A percentile compares a stretch with the other conserved stretches of the same genome.
Conservation (phyloP, 768 basidiomycete genomes). For the Kwoniella europaea region DNA sequence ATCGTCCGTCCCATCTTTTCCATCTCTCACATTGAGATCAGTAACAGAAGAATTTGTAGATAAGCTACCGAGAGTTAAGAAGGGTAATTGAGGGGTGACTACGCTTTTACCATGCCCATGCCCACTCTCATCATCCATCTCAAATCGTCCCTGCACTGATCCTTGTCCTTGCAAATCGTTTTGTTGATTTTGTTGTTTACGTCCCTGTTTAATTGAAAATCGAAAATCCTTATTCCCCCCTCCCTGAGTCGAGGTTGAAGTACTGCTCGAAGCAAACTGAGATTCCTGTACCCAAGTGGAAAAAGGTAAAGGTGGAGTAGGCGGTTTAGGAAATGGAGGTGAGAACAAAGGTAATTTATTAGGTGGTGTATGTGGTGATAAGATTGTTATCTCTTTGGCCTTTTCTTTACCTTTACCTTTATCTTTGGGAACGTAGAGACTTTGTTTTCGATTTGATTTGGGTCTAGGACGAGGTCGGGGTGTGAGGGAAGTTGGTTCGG, state of each 20-base stretch:
- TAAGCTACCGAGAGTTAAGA: neutral
- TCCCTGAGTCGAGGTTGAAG: neutral
- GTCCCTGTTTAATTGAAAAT: constrained; percentile 3
- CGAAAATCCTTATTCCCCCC: neutral
- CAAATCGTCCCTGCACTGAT: too few relatives aligned
- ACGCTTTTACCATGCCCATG: neutral
- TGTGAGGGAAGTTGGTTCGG: neutral
- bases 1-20: neutral
- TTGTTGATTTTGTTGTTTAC: neutral
- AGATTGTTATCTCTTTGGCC: neutral
- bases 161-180: neutral
- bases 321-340: constrained; percentile 8
- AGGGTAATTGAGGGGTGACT: constrained; percentile 4
- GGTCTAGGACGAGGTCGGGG: neutral
- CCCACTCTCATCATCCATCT: neutral
- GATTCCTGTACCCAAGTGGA: neutral
- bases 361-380: constrained; percentile 2
- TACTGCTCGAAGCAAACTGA: neutral
- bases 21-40: neutral
- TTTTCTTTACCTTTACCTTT: constrained; percentile 3
- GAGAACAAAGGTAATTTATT: constrained; percentile 4
- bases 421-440: neutral
- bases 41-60: neutral
- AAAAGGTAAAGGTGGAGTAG: neutral
- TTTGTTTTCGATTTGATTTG: neutral